Evolutionary conservation across 2,329 filamentous ascomycete species (phyloP).

Genomic region (Cercospora beticola): DNA sequence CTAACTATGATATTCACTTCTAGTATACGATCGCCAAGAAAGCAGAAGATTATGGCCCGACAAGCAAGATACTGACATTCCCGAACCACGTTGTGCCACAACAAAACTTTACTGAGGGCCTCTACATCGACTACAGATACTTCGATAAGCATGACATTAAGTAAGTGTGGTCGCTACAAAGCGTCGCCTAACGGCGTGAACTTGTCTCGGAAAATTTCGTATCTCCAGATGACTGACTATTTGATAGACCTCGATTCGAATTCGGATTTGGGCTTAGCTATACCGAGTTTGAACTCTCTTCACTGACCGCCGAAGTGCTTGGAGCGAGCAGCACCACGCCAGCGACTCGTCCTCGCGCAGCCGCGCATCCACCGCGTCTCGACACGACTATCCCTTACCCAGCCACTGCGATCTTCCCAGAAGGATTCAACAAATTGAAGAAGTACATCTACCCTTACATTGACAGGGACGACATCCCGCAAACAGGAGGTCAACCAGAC

Average conservation of each 20-base stretch:
- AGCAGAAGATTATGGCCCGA: constrained; percentile 73
- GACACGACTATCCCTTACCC: constrained; percentile 56
- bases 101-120: constrained; percentile 77
- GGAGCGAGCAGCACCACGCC: constrained; percentile 33
- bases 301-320: constrained; percentile 50
- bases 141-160: constrained; percentile 74
- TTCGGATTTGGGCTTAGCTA: constrained; percentile 88
- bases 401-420: constrained; percentile 61
- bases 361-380: constrained; percentile 56
- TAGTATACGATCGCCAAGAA: constrained; percentile 75
- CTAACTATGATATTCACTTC: neutral
- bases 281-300: constrained; percentile 66
- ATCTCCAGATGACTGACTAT: neutral
- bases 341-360: constrained; percentile 37
- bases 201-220: too few relatives aligned
- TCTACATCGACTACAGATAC: constrained; percentile 87
- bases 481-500: constrained; percentile 42
- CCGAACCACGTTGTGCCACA: constrained; percentile 71
- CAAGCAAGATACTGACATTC: constrained; percentile 66
- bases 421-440: constrained; percentile 58
- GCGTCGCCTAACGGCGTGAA: too few relatives aligned
- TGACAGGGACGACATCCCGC: constrained; percentile 50
- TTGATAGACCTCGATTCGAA: constrained; percentile 65
- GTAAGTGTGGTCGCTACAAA: neutral
- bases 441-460: constrained; percentile 77